Conservation (phyloP, 768 basidiomycete genomes). For the Lactarius evosmus region DNA sequence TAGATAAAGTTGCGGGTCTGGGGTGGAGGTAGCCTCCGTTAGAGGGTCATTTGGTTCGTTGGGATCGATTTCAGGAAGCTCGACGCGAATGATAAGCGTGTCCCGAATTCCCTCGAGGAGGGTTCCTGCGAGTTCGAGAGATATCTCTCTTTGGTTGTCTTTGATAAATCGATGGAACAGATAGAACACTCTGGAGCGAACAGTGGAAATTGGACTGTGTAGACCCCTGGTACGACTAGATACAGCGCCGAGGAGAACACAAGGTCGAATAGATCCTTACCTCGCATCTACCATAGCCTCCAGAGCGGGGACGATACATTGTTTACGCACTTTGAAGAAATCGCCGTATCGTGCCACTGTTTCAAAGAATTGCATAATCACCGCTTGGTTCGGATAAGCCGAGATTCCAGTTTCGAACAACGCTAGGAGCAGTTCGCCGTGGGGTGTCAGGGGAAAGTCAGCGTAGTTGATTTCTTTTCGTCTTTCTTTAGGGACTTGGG, state of each 20-base stretch:
- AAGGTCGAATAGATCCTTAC: conserved; percentile 43
- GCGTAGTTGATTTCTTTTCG: conserved; percentile 68
- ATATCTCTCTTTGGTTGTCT: conserved; percentile 75
- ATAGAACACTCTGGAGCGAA: conserved; percentile 82
- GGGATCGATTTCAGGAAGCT: conserved; percentile 74
- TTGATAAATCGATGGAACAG: conserved; percentile 91
- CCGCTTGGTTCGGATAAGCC: conserved; percentile 77
- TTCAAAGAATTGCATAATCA: conserved; percentile 91
- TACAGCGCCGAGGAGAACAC: background rate
- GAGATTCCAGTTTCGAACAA: conserved; percentile 82
- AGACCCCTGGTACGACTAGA: conserved; percentile 59
- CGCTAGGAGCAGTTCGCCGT: conserved; percentile 85
- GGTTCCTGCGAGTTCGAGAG: conserved; percentile 61
- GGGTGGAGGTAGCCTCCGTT: conserved; percentile 70
- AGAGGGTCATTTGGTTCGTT: conserved; percentile 61
- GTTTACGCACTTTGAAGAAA: conserved; percentile 92
- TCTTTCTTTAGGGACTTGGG: conserved; percentile 63
- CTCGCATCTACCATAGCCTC: conserved; percentile 83
- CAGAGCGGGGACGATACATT: conserved; percentile 81
- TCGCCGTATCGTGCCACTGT: conserved; percentile 88
- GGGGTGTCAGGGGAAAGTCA: conserved; percentile 79
- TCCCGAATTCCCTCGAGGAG: conserved; percentile 77
- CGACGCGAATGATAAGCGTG: conserved; percentile 68
- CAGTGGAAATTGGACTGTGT: conserved; percentile 67
- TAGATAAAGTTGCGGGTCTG: conserved; percentile 90